phyloP scores from a whole-genome alignment of 768 basidiomycete genomes.

The Phlegmacium glaucopus region DNA sequence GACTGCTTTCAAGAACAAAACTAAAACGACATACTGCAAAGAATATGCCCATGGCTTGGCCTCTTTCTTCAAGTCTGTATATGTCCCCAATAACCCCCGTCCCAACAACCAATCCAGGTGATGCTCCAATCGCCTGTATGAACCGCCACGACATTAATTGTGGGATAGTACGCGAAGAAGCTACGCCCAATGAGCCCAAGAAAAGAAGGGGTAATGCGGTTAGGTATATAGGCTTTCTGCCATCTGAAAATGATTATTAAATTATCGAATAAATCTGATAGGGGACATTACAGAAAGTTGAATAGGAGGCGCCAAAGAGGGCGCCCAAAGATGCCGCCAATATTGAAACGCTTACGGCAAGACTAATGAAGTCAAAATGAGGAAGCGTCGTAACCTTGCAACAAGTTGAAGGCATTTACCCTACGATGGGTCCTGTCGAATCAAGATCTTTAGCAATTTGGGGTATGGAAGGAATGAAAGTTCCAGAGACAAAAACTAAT shows the following conservation, averaged over 20 bases:
- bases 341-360: constrained; percentile 31
- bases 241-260: constrained; percentile 38
- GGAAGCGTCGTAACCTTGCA: too few species aligned
- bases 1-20: not conserved
- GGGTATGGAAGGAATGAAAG: constrained; percentile 23
- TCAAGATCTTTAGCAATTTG: constrained; percentile 21
- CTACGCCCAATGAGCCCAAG: constrained; percentile 59
- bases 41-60: constrained; percentile 53
- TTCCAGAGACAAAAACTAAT: constrained; percentile 18
- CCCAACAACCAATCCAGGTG: constrained; percentile 49
- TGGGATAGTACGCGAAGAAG: constrained; percentile 35
- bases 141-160: constrained; percentile 56
- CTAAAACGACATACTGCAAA: constrained; percentile 36
- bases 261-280: not conserved
- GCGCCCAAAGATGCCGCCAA: constrained; percentile 28
- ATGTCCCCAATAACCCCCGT: constrained; percentile 60
- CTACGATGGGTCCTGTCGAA: constrained; percentile 16
- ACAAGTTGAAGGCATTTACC: constrained; percentile 3
- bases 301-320: constrained; percentile 28
- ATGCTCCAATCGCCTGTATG: constrained; percentile 60
- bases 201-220: constrained; percentile 55
- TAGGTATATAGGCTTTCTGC: constrained; percentile 56
- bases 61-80: constrained; percentile 56
- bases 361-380: constrained; percentile 1
- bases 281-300: constrained; percentile 28